These are phyloP conservation scores for Chlorella sp. DNA, from an alignment of 139 green algal genomes.

Conservation along the genomic window DNA sequence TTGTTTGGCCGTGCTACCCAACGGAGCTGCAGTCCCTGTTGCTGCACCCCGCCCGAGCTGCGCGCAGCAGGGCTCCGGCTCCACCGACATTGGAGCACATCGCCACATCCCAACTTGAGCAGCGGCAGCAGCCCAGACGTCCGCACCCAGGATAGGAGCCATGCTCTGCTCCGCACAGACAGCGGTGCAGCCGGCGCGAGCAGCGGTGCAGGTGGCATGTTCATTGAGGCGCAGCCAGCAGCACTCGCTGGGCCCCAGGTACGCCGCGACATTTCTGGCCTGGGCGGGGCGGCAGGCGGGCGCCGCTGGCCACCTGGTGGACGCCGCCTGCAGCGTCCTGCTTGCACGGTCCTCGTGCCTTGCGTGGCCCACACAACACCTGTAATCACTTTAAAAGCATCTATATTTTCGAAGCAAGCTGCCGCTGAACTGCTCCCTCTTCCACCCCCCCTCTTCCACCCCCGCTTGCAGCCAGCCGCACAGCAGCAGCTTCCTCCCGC, in stretches of 20 bases:
- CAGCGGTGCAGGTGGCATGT: conserved; percentile 6
- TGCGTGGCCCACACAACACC: background rate
- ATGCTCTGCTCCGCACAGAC: too few relatives aligned
- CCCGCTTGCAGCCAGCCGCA: background rate
- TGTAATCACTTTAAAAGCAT: background rate
- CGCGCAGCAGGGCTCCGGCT: too few relatives aligned
- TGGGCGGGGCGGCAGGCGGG: background rate
- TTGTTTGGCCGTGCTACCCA: too few relatives aligned
- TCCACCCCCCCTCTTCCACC: background rate
- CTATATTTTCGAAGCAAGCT: too few relatives aligned
- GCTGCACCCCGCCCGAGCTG: too few relatives aligned
- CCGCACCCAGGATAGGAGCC: too few relatives aligned
- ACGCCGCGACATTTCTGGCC: background rate
- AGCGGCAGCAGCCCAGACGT: background rate
- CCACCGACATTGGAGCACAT: too few relatives aligned
- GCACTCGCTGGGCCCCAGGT: conserved; percentile 10
- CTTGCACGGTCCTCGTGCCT: background rate
- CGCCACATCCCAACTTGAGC: background rate
- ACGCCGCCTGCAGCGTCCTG: background rate
- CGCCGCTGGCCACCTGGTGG: background rate
- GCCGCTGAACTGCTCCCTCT: background rate
- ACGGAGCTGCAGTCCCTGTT: too few relatives aligned
- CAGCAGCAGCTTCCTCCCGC: background rate
- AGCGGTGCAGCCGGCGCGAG: background rate
- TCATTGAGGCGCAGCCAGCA: background rate